phyloP scores from a whole-genome alignment of 2,329 filamentous ascomycete genomes.

The Monilinia aucupariae region DNA sequence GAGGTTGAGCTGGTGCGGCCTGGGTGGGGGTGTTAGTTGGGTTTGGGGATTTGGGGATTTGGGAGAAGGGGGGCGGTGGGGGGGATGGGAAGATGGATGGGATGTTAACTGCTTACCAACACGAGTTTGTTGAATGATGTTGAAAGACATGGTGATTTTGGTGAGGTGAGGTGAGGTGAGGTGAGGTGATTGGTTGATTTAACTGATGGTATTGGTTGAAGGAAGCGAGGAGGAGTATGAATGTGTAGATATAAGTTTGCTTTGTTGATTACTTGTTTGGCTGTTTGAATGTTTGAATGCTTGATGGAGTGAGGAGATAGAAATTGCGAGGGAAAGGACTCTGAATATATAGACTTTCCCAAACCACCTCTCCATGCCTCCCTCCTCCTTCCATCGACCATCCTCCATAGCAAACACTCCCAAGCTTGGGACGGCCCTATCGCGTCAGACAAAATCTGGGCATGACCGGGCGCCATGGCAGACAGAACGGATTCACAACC shows the following conservation, averaged over 20 bases:
- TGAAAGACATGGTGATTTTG: slow-evolving; percentile 16
- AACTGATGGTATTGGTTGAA: not conserved
- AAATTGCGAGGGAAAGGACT: not conserved
- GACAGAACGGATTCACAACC: slow-evolving; percentile 10
- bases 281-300: not conserved
- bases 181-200: not conserved
- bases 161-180: not conserved
- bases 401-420: not conserved
- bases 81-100: not conserved
- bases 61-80: not conserved
- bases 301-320: slow-evolving; percentile 13
- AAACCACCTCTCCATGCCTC: not conserved
- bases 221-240: too few relatives aligned
- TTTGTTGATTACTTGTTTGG: not conserved
- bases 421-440: slow-evolving; percentile 6
- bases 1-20: slow-evolving; percentile 14
- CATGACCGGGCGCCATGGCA: not conserved
- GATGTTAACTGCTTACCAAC: not conserved
- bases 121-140: slow-evolving; percentile 7
- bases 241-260: not conserved
- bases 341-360: slow-evolving; percentile 12
- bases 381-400: not conserved
- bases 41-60: not conserved
- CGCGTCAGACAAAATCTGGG: slow-evolving; percentile 14
- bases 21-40: slow-evolving; percentile 2